Evolutionary conservation across 306 rosid genomes (phyloP), one percentile per base, ranked within the genome.

Genomic region (Echinosophora koreensis): DNA sequence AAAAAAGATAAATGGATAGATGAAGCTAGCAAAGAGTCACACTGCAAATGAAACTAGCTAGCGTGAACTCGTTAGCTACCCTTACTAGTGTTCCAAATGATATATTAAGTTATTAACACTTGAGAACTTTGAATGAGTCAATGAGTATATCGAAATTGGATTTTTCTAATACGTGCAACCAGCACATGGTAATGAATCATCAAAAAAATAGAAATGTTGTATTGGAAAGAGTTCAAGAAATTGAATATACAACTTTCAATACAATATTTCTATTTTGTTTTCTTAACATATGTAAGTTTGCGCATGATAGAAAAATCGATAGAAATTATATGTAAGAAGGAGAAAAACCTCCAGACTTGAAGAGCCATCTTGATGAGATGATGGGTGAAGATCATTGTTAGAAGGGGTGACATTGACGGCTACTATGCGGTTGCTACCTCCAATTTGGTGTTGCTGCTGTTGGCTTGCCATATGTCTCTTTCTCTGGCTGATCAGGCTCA

Each of bases 351-450:
- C 10, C 3, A 9, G 34, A 54, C 66, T 38, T 22, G 84, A 49
- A 16, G 41, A 32, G 15, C n/a, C 66, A 69, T 71, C 30, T 17
- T 54, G 5, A 27, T 73, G 22, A 22, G 67, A 66, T 2, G 77
- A 11, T 35, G 32, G 0, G 28, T 34, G 5, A 17, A 59, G 51
- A 55, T 22, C 22, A 22, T 57, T 16, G 34, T 42, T 28, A 7
- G 79, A 2, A 10, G 86, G 71, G 2, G 86, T n/a, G 0, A 30
- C 70, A 22, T 62, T 16, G 46, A 83, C 42, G 3, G 93, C 93
- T 0, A 38, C 87, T 3, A 87, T 73, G 32, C 90, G 89, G 17
- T 61, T 69, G 81, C 76, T 83, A 44, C 88, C 83, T 18, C 70
- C 55, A 35, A 80, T 0, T 44, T 10, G 14, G 4, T 44, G 50